Evolutionary conservation across 2,329 filamentous ascomycete genomes (phyloP).

Genomic region (Xylariaceae sp.): DNA sequence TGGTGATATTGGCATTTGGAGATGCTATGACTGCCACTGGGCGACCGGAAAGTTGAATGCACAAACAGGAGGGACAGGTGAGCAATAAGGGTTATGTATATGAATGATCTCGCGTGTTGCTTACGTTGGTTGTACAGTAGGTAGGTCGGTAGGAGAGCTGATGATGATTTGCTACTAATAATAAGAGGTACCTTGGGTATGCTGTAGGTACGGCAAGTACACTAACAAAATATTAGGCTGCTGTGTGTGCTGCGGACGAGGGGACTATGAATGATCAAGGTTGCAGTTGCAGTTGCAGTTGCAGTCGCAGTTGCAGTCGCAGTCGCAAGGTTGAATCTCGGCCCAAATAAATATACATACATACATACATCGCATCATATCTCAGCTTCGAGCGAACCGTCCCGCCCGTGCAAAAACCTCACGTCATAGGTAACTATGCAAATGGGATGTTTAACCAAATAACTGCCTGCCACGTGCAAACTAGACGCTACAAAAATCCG

Average conservation of each 20-base stretch:
- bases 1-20: slow-evolving; percentile 17
- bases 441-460: not conserved
- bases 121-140: too few relatives aligned
- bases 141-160: too few relatives aligned
- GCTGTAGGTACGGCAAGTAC: too few relatives aligned
- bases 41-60: not conserved
- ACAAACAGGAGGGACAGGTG: not conserved
- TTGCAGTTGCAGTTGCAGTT: too few relatives aligned
- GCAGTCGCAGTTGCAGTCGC: too few relatives aligned
- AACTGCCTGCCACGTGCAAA: slow-evolving; percentile 8
- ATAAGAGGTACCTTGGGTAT: too few relatives aligned
- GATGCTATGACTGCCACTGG: not conserved
- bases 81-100: too few relatives aligned
- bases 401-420: too few relatives aligned
- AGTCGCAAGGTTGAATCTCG: slow-evolving; percentile 6
- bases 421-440: not conserved
- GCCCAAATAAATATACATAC: not conserved
- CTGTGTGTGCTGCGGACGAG: too few relatives aligned
- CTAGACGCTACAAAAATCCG: not conserved
- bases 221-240: not conserved
- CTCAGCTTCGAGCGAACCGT: not conserved
- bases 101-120: too few relatives aligned
- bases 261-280: too few relatives aligned
- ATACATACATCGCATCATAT: not conserved
- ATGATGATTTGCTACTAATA: too few relatives aligned